These are phyloP conservation scores for Amaranthus palmeri DNA, from an alignment of 148 eudicot genomes.

Conservation along the genomic window DNA sequence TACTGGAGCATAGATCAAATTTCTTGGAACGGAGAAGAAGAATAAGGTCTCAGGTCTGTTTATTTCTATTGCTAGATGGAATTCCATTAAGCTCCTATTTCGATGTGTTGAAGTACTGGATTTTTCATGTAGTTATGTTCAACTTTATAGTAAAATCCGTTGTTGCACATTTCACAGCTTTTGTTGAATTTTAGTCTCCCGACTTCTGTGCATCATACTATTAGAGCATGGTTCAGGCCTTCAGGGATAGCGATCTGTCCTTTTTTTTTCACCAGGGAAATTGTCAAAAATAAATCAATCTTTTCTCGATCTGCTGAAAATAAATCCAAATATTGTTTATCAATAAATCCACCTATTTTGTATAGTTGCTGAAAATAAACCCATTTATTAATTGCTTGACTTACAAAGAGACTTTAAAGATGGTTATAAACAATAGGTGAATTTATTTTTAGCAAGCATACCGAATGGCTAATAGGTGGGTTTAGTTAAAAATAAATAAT, in stretches of 20 bases:
- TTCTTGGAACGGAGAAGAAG: slow-evolving; percentile 90
- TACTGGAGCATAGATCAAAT: slow-evolving; percentile 75
- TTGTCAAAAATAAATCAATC: too few species aligned
- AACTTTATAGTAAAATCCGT: not conserved
- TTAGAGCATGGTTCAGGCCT: not conserved
- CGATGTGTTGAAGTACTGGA: not conserved
- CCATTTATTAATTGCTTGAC: too few species aligned
- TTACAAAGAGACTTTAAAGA: too few species aligned
- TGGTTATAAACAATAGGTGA: too few species aligned
- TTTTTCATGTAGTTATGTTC: not conserved
- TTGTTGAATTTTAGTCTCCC: not conserved
- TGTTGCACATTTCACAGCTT: not conserved
- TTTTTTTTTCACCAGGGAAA: too few species aligned
- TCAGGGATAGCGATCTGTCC: not conserved
- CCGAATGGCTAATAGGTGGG: too few species aligned
- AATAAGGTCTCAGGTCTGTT: slow-evolving; percentile 92
- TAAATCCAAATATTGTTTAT: too few species aligned
- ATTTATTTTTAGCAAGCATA: too few species aligned
- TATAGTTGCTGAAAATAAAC: too few species aligned
- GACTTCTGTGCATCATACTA: not conserved
- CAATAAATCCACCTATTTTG: too few species aligned
- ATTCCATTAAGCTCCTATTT: not conserved
- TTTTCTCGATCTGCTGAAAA: too few species aligned
- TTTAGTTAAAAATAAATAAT: too few species aligned
- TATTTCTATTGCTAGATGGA: slow-evolving; percentile 1